phyloP scores from a whole-genome alignment of 768 basidiomycete species.

The Tephrocybe sp. region DNA sequence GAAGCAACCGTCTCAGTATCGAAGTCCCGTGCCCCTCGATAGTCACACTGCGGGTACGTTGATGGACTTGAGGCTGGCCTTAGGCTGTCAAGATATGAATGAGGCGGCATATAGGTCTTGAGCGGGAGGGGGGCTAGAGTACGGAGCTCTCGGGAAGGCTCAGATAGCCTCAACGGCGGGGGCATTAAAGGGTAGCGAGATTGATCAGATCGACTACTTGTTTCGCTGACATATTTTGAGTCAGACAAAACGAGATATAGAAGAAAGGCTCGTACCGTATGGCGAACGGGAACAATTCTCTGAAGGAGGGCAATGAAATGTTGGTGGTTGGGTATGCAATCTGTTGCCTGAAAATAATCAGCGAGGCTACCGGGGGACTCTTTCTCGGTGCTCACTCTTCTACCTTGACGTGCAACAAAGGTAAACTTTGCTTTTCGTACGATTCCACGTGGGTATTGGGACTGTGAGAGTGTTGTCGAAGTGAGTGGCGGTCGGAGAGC shows the following conservation, averaged over 20 bases:
- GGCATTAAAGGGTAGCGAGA: not conserved
- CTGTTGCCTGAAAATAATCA: not conserved
- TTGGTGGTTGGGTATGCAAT: not conserved
- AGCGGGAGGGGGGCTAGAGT: not conserved
- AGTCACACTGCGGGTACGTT: not conserved
- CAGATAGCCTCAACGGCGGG: not conserved
- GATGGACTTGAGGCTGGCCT: not conserved
- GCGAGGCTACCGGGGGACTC: not conserved
- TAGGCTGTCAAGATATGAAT: not conserved
- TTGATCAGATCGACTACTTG: not conserved
- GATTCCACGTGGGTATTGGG: not conserved
- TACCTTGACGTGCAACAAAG: not conserved
- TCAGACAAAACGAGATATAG: too few species aligned
- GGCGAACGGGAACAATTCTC: conserved; percentile 16
- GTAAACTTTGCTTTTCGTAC: not conserved
- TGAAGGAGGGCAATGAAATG: conserved; percentile 19
- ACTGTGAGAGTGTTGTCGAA: too few species aligned
- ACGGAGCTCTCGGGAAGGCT: not conserved
- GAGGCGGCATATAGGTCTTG: not conserved
- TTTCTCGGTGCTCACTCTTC: not conserved
- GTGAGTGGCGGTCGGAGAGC: not conserved
- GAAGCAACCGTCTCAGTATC: conserved; percentile 3
- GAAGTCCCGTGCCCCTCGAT: not conserved
- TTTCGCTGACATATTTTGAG: not conserved
- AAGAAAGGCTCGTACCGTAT: conserved; percentile 7